phyloP scores from a whole-genome alignment of 306 rosid genomes.

The Medicago lupulina region DNA sequence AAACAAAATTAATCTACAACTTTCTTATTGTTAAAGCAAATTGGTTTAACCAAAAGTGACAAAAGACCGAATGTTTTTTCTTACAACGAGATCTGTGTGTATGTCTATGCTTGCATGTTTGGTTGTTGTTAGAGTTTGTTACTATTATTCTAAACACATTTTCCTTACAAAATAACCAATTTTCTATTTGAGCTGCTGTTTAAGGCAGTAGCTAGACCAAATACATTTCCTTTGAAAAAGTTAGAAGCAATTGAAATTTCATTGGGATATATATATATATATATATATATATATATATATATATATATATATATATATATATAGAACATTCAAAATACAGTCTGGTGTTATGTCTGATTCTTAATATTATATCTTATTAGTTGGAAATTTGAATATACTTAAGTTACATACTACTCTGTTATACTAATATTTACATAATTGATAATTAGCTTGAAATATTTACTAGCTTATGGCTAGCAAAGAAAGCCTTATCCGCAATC shows the following conservation, averaged over 20 bases:
- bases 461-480: conserved; percentile 20
- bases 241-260: neutral
- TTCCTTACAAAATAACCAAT: neutral
- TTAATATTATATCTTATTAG: neutral
- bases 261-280: neutral
- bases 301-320: no score
- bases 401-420: neutral
- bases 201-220: neutral
- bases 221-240: neutral
- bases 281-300: no score
- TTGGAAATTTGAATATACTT: neutral
- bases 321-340: neutral
- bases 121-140: neutral
- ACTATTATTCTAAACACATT: neutral
- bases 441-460: neutral
- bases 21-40: neutral
- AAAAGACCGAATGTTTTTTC: neutral
- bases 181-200: neutral
- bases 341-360: neutral
- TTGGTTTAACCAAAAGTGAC: neutral
- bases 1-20: neutral
- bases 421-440: no score
- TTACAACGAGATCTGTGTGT: neutral
- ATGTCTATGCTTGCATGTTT: neutral
- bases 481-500: neutral